Base-by-base conservation (phyloP, 2,329 filamentous ascomycete species). In the Amesomyces nigricolor region DNA sequence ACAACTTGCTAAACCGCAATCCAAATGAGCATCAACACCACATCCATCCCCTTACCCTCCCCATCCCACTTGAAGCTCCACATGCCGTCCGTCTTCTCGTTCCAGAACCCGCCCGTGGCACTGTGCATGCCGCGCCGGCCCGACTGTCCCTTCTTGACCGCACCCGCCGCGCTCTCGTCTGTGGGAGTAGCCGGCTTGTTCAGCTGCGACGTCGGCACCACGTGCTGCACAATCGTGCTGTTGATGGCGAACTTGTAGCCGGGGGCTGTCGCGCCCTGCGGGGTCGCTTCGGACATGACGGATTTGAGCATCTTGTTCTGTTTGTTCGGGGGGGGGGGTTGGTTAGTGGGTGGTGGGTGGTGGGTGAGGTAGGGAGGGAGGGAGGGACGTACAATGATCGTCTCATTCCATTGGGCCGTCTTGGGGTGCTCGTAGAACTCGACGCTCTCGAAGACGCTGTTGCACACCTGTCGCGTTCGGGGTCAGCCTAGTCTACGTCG, bases 161-260 rank as follows among this genome's bases (percentile, higher is more conserved):
- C 17, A 19, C 17, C 22, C 22, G 22, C 22, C 22, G 22, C 86
- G 59, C 79, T 78, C 22, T 76, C 78, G 30, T 77, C 70, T 59
- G 74, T 72, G 59, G 70, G 70, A 65, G 78, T 72, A 64, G 73
- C 76, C 60, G 81, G 69, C 72, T 82, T 83, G 73, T 82, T 86
- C 49, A 84, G 75, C 54, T 81, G 75, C 30, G 82, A 81, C 11
- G 82, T 86, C 53, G 86, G 82, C 17, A 87, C 82, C 35, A 92
- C 78, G 76, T 97, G 92, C 77, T 99, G 92, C 64, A 97, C 95
- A 69, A 97, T 96, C 63, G 92, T 97, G 78, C 89, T 95, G 80
- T 96, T 97, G 75, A 95, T 91, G 64, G 91, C 89, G 75, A 92
- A 97, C 74, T 97, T 97, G 82, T 86, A 96, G 14, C 77, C 72